These are phyloP conservation scores for Vaccinium darrowii DNA, from an alignment of 148 eudicot species.

Conservation along the genomic window DNA sequence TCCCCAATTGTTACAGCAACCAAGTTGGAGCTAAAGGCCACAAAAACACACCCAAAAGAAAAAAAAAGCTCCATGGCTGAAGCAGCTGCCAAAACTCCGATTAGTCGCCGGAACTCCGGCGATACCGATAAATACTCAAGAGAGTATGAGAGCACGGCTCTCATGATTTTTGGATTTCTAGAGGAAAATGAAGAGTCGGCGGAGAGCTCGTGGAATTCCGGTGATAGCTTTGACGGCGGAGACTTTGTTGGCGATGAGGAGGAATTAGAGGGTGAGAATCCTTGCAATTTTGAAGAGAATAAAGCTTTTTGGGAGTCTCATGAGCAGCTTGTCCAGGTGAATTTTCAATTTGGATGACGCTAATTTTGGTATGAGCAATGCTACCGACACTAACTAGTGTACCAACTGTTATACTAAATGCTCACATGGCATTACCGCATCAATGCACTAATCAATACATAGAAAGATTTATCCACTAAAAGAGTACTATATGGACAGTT, in stretches of 20 bases:
- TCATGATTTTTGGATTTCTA: constrained; percentile 28
- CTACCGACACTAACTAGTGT: too few species aligned
- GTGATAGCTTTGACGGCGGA: not conserved
- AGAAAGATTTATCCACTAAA: too few species aligned
- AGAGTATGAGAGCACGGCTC: not conserved
- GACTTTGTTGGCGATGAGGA: not conserved
- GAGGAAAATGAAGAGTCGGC: constrained; percentile 21
- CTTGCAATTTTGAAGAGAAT: constrained; percentile 11
- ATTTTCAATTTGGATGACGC: not conserved
- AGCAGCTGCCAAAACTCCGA: not conserved
- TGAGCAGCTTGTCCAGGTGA: constrained; percentile 27
- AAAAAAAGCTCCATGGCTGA: constrained; percentile 4
- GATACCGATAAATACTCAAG: not conserved
- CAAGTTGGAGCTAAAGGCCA: not conserved
- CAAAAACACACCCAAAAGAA: not conserved
- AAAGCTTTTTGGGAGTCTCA: constrained; percentile 34
- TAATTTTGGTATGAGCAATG: not conserved
- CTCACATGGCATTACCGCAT: too few species aligned
- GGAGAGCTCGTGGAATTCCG: constrained; percentile 17
- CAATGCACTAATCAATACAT: too few species aligned
- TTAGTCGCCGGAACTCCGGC: not conserved
- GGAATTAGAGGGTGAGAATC: constrained; percentile 14
- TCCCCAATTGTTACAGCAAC: not conserved
- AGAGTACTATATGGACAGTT: too few species aligned
- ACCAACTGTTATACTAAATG: too few species aligned